Evolutionary conservation across 192 early-diverging fungal genomes (phyloP), one percentile per base, ranked within the genome.

Genomic region (Coemansia interrupta): DNA sequence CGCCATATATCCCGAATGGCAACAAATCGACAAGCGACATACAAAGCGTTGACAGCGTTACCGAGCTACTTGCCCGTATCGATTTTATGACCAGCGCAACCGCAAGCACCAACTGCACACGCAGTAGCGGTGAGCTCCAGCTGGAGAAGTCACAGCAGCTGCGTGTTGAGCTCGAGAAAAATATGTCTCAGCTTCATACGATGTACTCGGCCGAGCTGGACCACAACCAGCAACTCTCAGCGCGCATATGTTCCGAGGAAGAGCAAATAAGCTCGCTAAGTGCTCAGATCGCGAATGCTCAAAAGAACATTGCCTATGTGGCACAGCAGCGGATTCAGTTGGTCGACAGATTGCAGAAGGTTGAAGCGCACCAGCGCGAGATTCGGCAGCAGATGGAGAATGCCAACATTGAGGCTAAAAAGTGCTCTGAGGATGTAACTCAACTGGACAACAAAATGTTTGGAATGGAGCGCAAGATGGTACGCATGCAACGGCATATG

Each of bases 51-150:
- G 71, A 73, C 45, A 67, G 64, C 56, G 56, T 75, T 1, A 62
- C 66, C 0, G 72, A 68, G 44, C 66, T 75, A 32, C 54, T 75
- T 5, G 39, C 66, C 29, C 66, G 59, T 8, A 75, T 75, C 32
- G 63, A 75, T 36, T 29, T 24, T 5, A 57, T 59, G 42, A 59
- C 69, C 1, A 43, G 42, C 6, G 43, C 66, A 7, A 38, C 72
- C 26, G 43, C 43, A 19, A 56, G 23, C 47, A 26, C 39, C 8
- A 46, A 61, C 24, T 13, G 23, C 0, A 45, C 20, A n/a, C 28
- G 58, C 18, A 53, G 51, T n/a, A 44, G 24, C 42, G 47, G 29
- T 9, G 20, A 59, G 42, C 56, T 54, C 12, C 61, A 54, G 23
- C 24, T 59, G 26, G 36, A 47, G 2, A 61, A 43, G 32, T 49